These are phyloP conservation scores for Nevesoporus exiguus DNA, from an alignment of 768 basidiomycete species.

Conservation along the genomic window DNA sequence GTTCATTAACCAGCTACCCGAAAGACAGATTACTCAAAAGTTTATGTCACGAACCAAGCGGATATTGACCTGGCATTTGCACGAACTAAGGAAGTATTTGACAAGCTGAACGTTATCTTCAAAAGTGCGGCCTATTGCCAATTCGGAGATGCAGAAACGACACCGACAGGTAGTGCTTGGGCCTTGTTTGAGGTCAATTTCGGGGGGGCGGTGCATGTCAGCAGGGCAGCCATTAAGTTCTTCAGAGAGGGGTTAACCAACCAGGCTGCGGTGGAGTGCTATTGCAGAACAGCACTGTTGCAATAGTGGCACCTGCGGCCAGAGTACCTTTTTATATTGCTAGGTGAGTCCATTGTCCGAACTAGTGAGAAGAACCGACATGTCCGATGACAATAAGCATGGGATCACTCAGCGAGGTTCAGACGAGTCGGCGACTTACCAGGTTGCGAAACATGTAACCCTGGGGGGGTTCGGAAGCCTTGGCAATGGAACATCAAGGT, in stretches of 20 bases:
- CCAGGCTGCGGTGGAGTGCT: slow-evolving; percentile 33
- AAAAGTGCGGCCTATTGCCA: slow-evolving; percentile 9
- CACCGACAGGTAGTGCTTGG: slow-evolving; percentile 10
- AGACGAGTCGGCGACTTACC: not conserved
- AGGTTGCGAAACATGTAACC: not conserved
- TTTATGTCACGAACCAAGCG: slow-evolving; percentile 9
- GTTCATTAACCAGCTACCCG: not conserved
- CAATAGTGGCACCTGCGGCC: slow-evolving; percentile 18
- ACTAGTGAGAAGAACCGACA: slow-evolving; percentile 5
- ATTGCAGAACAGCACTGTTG: slow-evolving; percentile 32
- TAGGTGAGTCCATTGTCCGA: not conserved
- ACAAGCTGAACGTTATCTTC: slow-evolving; percentile 8
- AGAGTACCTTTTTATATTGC: slow-evolving; percentile 19
- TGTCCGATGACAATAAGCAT: slow-evolving; percentile 13
- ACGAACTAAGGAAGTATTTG: slow-evolving; percentile 5
- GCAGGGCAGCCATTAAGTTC: slow-evolving; percentile 19
- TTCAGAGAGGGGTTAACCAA: slow-evolving; percentile 23
- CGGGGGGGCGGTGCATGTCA: not conserved
- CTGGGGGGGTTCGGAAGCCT: not conserved
- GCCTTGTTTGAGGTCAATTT: slow-evolving; percentile 14
- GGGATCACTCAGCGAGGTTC: not conserved
- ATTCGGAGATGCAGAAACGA: slow-evolving; percentile 21
- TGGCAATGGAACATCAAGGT: not conserved
- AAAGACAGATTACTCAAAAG: slow-evolving; percentile 8
- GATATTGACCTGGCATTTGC: not conserved